Evolutionary conservation across 495 filamentous ascomycete genomes (phyloP), one percentile per base, ranked within the genome.

Genomic region (Xylaria telfairii): DNA sequence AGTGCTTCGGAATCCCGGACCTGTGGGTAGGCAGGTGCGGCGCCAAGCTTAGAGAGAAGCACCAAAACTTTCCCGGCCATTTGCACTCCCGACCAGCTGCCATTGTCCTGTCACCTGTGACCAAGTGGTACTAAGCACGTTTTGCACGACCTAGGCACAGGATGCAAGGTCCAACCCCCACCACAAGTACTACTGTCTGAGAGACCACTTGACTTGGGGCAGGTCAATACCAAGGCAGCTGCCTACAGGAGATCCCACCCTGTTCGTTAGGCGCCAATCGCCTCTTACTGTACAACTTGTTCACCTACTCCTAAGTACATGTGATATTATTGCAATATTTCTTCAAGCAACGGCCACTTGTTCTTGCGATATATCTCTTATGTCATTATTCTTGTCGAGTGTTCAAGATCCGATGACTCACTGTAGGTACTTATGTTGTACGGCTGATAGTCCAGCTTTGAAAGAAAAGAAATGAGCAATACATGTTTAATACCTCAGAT

Each of bases 1-100:
- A 61, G 75, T 60, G 26, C n/a, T 56, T 65, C 68, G 66, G 76
- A 68, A 65, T 66, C 73, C 71, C 65, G 73, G 73, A 74, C 72
- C 65, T 72, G 74, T 75, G 75, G 76, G 72, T 78, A 74, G 61
- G 68, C 28, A 49, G 53, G 68, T 46, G 61, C 68, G 68, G 68
- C 41, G 61, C 68, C 68, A 71, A 70, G 67, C 47, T 34, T 39
- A 39, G 59, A 44, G 61, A 49, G 19, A 42, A 49, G 54, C 56
- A 68, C 66, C 66, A 42, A 61, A 65, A 44, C 15, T 54, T 34
- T 42, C 24, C 37, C 59, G 62, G 42, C 37, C 49, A 28, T 37
- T 41, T 49, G 47, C 37, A 65, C 47, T 21, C 9, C 68, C 60
- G 67, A 30, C 15, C 57, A 69, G 44, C 67, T 69, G 67, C 4